Evolutionary conservation across 768 basidiomycete genomes (phyloP), one percentile per base, ranked within the genome.

Genomic region (Suillus clintonianus): DNA sequence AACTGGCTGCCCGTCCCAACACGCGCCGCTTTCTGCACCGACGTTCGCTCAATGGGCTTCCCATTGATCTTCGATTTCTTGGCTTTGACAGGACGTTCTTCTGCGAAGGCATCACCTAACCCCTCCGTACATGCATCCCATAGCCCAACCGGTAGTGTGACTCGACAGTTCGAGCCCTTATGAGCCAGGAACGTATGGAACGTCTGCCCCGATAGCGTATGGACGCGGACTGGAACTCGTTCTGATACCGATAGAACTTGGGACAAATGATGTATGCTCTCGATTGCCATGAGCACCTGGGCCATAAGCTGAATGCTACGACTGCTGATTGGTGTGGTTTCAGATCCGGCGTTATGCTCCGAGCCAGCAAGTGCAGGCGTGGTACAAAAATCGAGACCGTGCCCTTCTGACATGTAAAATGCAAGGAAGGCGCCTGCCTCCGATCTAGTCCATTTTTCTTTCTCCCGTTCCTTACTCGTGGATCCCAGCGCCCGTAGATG

Each of bases 251-350:
- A 78, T 43, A 94, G 75, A 15, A 84, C 81, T 67, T 92, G 86
- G 0, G 85, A 79, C 19, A 94, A 78, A 51, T 85, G 81, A 32
- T 84, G 83, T 50, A 91, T 79, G 39, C 81, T 80, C 63, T 91
- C 88, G 7, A 88, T 68, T 5, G 89, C 83, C 70, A 82, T 80
- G 4, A 86, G 74, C 14, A 84, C 70, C 67, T 94, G 91, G 0
- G 90, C 89, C 58, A 80, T 78, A 17, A 93, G 80, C 68, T 92
- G 91, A 48, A 92, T 76, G 68, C 86, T 84, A 6, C 90, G 81
- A 70, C 90, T 86, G 22, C 75, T 71, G 27, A 88, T 76, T 0
- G 80, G 78, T 10, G 9, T 57, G 63, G 53, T 42, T 17, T 63
- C 61, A 27, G 17, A 19, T n/a, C 15, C 39, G 4, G 17, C 6